These are phyloP conservation scores for Aaosphaeria arxii DNA, from an alignment of 2,329 filamentous ascomycete species.

Conservation along the genomic window DNA sequence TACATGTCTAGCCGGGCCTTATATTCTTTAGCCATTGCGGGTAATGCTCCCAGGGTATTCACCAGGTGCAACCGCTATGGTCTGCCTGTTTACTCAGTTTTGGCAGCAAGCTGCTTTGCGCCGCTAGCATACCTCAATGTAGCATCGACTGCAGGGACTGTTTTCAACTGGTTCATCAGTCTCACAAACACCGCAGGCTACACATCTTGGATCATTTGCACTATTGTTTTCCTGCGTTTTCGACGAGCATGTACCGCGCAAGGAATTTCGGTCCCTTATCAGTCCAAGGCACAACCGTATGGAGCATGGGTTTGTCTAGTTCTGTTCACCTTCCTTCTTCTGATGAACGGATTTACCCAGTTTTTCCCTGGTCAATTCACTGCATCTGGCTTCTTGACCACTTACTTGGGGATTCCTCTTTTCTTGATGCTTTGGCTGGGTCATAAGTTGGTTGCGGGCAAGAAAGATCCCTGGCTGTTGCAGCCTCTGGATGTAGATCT, in stretches of 20 bases:
- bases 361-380: slow-evolving; percentile 62
- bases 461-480: slow-evolving; percentile 50
- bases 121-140: slow-evolving; percentile 8
- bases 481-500: slow-evolving; percentile 49
- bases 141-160: slow-evolving; percentile 4
- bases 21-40: slow-evolving; percentile 19
- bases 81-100: slow-evolving; percentile 44
- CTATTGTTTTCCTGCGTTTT: slow-evolving; percentile 26
- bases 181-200: slow-evolving; percentile 33
- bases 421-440: slow-evolving; percentile 17
- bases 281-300: slow-evolving; percentile 58
- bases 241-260: slow-evolving; percentile 24
- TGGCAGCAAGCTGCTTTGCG: slow-evolving; percentile 47
- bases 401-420: slow-evolving; percentile 49
- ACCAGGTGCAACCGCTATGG: slow-evolving; percentile 8
- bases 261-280: slow-evolving; percentile 46
- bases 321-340: slow-evolving; percentile 57
- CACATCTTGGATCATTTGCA: slow-evolving; percentile 28
- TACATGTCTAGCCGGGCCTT: slow-evolving; percentile 22
- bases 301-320: slow-evolving; percentile 59
- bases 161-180: slow-evolving; percentile 34
- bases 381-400: slow-evolving; percentile 60
- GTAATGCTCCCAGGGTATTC: slow-evolving; percentile 20
- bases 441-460: slow-evolving; percentile 11
- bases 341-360: slow-evolving; percentile 71